Percentiles rank a stretch among this genome's conserved stretches.
phyloP scores from a whole-genome alignment of 208 protist genomes.

The Leishmania martiniquensis region DNA sequence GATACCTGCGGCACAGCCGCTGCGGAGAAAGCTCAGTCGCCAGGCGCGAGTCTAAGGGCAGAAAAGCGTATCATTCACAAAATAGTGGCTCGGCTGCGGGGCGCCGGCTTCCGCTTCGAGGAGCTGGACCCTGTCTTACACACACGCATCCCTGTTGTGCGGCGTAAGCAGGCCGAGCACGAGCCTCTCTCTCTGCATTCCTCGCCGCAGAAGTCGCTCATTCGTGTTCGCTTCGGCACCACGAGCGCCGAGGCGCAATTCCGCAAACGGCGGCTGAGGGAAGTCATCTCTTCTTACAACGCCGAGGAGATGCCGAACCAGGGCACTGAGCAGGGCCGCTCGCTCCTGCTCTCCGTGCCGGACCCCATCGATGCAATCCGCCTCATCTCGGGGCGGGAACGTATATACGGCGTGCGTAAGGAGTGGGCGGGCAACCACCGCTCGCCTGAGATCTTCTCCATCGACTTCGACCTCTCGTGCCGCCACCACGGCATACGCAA shows the following conservation, averaged over 20 bases:
- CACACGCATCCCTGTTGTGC: constrained; percentile 75
- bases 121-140: constrained; percentile 58
- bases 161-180: constrained; percentile 36
- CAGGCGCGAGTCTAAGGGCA: background rate
- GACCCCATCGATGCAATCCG: constrained; percentile 38
- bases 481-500: constrained; percentile 75
- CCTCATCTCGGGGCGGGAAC: constrained; percentile 39
- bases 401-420: constrained; percentile 27
- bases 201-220: constrained; percentile 10
- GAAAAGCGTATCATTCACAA: constrained; percentile 31
- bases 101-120: constrained; percentile 61
- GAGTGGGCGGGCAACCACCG: constrained; percentile 32
- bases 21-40: background rate
- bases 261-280: constrained; percentile 1
- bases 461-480: constrained; percentile 87
- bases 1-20: background rate
- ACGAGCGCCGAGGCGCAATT: constrained; percentile 6
- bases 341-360: constrained; percentile 19
- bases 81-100: constrained; percentile 38
- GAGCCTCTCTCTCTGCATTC: constrained; percentile 9
- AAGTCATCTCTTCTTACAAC: constrained; percentile 1
- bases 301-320: background rate
- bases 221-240: constrained; percentile 28
- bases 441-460: constrained; percentile 65
- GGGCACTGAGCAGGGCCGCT: background rate